phyloP scores from a whole-genome alignment of 257 asterid genomes.

The Cinchona pubescens region DNA sequence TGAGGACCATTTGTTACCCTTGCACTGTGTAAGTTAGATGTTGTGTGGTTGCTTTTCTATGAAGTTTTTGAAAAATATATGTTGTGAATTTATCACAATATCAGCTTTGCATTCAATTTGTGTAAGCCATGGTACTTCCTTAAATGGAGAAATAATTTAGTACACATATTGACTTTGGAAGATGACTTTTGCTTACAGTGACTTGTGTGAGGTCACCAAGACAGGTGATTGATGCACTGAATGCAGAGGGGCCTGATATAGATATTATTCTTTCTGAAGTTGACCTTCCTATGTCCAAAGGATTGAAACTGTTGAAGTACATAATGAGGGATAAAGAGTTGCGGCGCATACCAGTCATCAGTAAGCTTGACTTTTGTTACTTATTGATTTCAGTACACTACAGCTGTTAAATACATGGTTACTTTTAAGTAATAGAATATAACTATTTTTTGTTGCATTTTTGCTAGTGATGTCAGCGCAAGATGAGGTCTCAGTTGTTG shows the following conservation, averaged over 20 bases:
- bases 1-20: background rate
- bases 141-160: background rate
- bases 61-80: background rate
- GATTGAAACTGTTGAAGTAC: slow-evolving; percentile 64
- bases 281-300: slow-evolving; percentile 89
- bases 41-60: background rate
- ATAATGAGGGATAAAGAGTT: slow-evolving; percentile 77
- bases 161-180: slow-evolving; percentile 7
- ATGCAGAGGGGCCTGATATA: slow-evolving; percentile 82
- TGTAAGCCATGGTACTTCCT: background rate
- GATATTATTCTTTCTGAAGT: slow-evolving; percentile 89
- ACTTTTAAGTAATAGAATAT: background rate
- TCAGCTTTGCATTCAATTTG: background rate
- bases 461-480: slow-evolving; percentile 90
- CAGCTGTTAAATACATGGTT: background rate
- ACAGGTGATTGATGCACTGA: slow-evolving; percentile 86
- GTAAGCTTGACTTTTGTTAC: slow-evolving; percentile 39
- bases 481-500: slow-evolving; percentile 79
- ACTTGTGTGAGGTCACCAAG: slow-evolving; percentile 87
- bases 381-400: background rate
- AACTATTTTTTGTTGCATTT: slow-evolving; percentile 12
- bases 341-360: slow-evolving; percentile 85
- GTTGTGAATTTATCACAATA: background rate
- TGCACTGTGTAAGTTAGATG: background rate
- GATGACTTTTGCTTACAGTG: slow-evolving; percentile 44